Evolutionary conservation across 2,329 filamentous ascomycete species (phyloP), one percentile per base, ranked within the genome.

Genomic region (Fusarium sulawesiense): DNA sequence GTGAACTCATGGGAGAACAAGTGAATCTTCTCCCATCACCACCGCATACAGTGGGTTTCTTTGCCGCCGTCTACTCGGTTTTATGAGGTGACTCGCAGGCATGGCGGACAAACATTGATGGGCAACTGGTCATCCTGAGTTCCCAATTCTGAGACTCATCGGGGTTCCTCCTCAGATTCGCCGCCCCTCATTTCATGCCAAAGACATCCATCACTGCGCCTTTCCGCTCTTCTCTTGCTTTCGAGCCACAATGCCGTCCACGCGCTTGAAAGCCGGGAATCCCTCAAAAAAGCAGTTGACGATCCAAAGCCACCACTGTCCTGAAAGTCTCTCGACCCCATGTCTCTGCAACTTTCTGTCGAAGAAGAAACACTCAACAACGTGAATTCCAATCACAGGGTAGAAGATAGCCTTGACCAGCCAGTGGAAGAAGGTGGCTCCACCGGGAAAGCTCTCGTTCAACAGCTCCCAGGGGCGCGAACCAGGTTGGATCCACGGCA

Each of bases 361-460:
- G 72, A 91, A 81, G 76, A 83, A 81, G 46, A 80, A 80, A n/a
- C 84, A 80, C 82, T 98, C 95, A 5, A 79, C 62, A 0, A 84
- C 23, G 79, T 98, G 95, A 14, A 93, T 86, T 0, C 75, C 82
- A 2, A 93, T 6, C 60, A 94, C 87, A 1, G 87, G 82, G 21
- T 82, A 72, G 56, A 91, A 82, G 44, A 95, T 81, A 16, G 81
- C 76, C 50, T 86, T 86, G 66, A 91, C 88, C 2, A 92, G 79
- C 77, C 83, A 86, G 67, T 84, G 83, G 72, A 88, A 91, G 60
- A 86, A 86, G 4, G 76, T 77, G 4, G 88, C 84, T 12, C 93
- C 90, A 2, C 83, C 82, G 0, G 89, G 89, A 56, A 89, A 87
- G 41, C 81, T 77, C 11, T 72, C 75, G 30, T 89, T 81, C 6